These are phyloP conservation scores for Udeniomyces megalosporus DNA, from an alignment of 768 basidiomycete genomes.

Conservation along the genomic window DNA sequence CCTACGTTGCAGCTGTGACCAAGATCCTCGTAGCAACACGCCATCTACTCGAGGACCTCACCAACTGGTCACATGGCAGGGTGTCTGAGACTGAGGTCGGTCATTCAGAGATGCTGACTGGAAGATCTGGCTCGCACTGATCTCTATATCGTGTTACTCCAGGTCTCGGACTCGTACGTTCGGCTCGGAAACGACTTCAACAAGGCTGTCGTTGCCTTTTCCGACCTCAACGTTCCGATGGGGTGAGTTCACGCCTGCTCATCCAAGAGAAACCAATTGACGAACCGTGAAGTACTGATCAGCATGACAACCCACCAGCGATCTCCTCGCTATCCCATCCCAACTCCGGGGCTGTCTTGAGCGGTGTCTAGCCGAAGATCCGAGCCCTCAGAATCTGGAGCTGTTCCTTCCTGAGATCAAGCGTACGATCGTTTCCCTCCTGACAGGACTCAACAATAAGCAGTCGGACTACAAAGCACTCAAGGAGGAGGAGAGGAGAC, in stretches of 20 bases:
- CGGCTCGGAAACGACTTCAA: constrained; percentile 95
- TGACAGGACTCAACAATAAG: constrained; percentile 82
- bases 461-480: constrained; percentile 54
- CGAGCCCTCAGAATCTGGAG: constrained; percentile 66
- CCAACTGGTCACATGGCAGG: constrained; percentile 59
- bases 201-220: constrained; percentile 75
- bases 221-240: constrained; percentile 72
- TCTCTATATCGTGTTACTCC: too few relatives aligned
- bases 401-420: constrained; percentile 80
- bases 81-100: constrained; percentile 43
- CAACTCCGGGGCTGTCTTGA: constrained; percentile 80
- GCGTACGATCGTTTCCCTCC: constrained; percentile 75
- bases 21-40: constrained; percentile 87
- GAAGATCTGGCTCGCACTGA: too few relatives aligned
- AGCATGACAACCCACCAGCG: constrained; percentile 48
- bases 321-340: constrained; percentile 71
- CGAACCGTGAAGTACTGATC: neutral
- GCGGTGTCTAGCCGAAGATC: constrained; percentile 78
- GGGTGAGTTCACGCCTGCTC: constrained; percentile 42
- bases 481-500: constrained; percentile 6
- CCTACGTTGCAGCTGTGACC: constrained; percentile 60
- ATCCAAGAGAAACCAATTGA: neutral
- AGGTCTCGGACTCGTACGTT: constrained; percentile 95
- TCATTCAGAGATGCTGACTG: too few relatives aligned
- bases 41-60: constrained; percentile 75